Conservation (phyloP, 202 grass and related monocot genomes). For the Elaeis oleifera region DNA sequence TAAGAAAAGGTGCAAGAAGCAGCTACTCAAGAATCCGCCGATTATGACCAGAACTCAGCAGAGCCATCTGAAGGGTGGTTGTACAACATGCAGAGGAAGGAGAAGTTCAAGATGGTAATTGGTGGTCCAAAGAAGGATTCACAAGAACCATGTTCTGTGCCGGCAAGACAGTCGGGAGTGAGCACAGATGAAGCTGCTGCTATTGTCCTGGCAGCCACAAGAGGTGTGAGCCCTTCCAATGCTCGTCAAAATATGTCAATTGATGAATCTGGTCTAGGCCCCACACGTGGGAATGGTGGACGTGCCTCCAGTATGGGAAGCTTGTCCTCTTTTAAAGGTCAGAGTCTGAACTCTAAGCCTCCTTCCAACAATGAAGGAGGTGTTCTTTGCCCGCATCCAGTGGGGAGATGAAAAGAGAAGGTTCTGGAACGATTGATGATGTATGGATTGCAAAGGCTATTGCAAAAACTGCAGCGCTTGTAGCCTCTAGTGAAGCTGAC, state of each 20-base stretch:
- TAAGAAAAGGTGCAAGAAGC: conserved; percentile 21
- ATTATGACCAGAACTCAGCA: conserved; percentile 33
- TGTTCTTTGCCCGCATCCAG: conserved; percentile 31
- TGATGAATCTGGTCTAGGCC: conserved; percentile 12
- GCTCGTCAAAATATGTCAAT: conserved; percentile 15
- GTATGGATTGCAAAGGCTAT: conserved; percentile 88
- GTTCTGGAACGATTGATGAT: conserved; percentile 53
- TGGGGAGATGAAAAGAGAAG: conserved; percentile 28
- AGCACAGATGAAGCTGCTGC: conserved; percentile 23
- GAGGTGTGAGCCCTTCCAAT: conserved; percentile 27
- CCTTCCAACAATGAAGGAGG: conserved; percentile 34
- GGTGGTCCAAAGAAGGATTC: conserved; percentile 43
- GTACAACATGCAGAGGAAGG: conserved; percentile 30
- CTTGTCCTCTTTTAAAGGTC: conserved; percentile 34
- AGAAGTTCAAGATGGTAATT: conserved; percentile 55
- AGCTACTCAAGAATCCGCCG: conserved; percentile 17
- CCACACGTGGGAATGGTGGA: not conserved
- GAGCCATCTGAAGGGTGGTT: conserved; percentile 46
- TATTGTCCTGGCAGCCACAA: conserved; percentile 18
- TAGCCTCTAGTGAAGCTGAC: conserved; percentile 61
- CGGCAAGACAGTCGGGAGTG: not conserved
- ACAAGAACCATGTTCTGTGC: not conserved
- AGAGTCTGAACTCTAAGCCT: conserved; percentile 20
- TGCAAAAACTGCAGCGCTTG: conserved; percentile 75
- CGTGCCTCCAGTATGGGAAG: conserved; percentile 25